These are phyloP conservation scores for Selenicereus undatus DNA, from an alignment of 148 eudicot genomes.

Conservation along the genomic window DNA sequence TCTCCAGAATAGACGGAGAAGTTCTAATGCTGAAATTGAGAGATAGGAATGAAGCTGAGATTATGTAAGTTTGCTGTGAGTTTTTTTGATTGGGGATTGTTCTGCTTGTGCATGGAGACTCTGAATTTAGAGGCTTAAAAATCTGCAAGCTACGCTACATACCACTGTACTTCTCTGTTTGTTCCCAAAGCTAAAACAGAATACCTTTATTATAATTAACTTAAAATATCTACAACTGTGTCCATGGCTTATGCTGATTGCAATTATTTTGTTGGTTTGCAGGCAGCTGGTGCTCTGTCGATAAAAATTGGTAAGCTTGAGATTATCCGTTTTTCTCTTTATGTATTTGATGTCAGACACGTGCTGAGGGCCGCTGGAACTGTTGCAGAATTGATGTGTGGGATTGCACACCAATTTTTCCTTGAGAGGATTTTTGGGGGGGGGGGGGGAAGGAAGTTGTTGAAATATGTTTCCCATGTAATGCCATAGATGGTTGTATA, in stretches of 20 bases:
- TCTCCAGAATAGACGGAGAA: background rate
- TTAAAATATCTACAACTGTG: background rate
- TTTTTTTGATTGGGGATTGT: background rate
- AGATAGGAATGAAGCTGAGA: background rate
- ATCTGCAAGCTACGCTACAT: background rate
- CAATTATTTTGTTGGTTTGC: constrained; percentile 31
- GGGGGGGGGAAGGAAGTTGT: background rate
- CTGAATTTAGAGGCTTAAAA: background rate
- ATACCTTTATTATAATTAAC: background rate
- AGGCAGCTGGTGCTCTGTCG: constrained; percentile 96
- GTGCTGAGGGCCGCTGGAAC: background rate
- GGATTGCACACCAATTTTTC: background rate
- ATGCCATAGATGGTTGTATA: background rate
- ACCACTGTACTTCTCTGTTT: background rate
- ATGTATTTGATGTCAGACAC: background rate
- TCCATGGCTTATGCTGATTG: constrained; percentile 1
- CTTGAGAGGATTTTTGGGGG: background rate
- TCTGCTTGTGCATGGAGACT: background rate
- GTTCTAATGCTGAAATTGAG: background rate
- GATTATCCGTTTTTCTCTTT: background rate
- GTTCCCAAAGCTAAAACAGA: background rate
- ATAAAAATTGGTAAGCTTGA: constrained; percentile 71
- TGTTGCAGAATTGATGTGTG: background rate
- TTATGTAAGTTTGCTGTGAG: background rate
- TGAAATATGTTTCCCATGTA: background rate